A percentile compares a stretch with the other conserved stretches of the same genome.
These are phyloP conservation scores for Tricholoma flavovirens DNA, from an alignment of 768 basidiomycete genomes.

Conservation along the genomic window DNA sequence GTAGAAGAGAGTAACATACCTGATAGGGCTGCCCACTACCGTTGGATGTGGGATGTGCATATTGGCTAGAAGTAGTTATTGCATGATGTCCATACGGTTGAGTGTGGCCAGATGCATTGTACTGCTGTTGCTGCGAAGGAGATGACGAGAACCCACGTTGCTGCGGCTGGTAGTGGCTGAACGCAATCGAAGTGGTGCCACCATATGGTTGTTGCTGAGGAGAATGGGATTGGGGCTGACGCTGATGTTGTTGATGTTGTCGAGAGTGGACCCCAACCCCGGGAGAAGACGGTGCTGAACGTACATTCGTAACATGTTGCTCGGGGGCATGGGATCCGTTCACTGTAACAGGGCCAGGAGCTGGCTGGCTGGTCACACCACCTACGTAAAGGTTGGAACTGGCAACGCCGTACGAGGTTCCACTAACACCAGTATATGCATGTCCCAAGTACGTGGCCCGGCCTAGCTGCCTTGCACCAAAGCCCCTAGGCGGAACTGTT, in stretches of 20 bases:
- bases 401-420: not conserved
- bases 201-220: slow-evolving; percentile 14
- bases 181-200: slow-evolving; percentile 27
- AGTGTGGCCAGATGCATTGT: slow-evolving; percentile 14
- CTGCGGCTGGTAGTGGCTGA: slow-evolving; percentile 44
- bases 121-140: slow-evolving; percentile 14
- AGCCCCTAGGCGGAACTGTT: not conserved
- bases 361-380: not conserved
- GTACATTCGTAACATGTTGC: slow-evolving; percentile 6
- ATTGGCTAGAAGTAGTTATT: not conserved
- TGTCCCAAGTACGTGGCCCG: not conserved
- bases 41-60: slow-evolving; percentile 11
- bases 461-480: not conserved
- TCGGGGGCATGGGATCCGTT: slow-evolving; percentile 10
- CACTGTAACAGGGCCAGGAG: not conserved
- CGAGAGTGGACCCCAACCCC: not conserved
- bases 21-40: slow-evolving; percentile 10
- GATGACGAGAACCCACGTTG: slow-evolving; percentile 31
- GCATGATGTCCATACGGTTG: slow-evolving; percentile 19
- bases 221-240: slow-evolving; percentile 7
- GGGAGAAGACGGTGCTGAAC: not conserved
- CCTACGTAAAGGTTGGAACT: slow-evolving; percentile 10
- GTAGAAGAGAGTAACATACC: slow-evolving; percentile 5
- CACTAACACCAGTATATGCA: not conserved
- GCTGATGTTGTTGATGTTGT: slow-evolving; percentile 10